Evolutionary conservation across 371 early-diverging fungal species (phyloP), one percentile per base, ranked within the genome.

Genomic region (Mucor saturninus): DNA sequence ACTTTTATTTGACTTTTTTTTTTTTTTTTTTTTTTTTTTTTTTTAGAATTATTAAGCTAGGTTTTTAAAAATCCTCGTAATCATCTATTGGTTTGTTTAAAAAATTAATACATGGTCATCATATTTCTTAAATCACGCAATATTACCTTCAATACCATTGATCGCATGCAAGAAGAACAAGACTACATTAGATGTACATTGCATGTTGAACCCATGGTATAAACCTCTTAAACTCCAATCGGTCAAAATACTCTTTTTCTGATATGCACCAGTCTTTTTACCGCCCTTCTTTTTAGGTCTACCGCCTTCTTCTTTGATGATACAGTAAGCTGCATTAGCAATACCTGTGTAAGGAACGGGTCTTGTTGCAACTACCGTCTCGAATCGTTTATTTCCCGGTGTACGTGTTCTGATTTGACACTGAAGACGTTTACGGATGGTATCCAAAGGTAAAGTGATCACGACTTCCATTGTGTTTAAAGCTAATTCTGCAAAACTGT

Each of bases 391-490:
- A 14, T 77, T 81, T 14, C 79, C 80, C 42, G 80, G 79, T 30
- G 68, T 72, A 10, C 79, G 68, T 4, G 85, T 70, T 54, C 84
- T 75, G 56, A 84, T 80, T 75, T 97, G 97, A 54, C 91, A 87
- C 61, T 93, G 91, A 52, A 98, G 78, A 14, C 98, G 83, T 52
- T 90, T 86, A 30, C 95, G 88, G 53, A 93, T 85, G 3, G 97
- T 97, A 43, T 97, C 96, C 6, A 98, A 63, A 0, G 98, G 98
- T 53, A 95, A 65, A 46, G 88, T 86, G 21, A 97, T 84, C 40
- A 87, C 60, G 31, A 94, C 75, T 39, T 95, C 89, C 5, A 94
- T 40, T 0, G 88, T 83, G 32, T 84, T 86, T n/a, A 92, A 67
- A 0, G 76, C 81, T 3, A 95, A 71, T 68, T 93, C 92, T 4